Evolutionary conservation across 768 basidiomycete genomes (phyloP).

Genomic region (Leccinum sublutescens): DNA sequence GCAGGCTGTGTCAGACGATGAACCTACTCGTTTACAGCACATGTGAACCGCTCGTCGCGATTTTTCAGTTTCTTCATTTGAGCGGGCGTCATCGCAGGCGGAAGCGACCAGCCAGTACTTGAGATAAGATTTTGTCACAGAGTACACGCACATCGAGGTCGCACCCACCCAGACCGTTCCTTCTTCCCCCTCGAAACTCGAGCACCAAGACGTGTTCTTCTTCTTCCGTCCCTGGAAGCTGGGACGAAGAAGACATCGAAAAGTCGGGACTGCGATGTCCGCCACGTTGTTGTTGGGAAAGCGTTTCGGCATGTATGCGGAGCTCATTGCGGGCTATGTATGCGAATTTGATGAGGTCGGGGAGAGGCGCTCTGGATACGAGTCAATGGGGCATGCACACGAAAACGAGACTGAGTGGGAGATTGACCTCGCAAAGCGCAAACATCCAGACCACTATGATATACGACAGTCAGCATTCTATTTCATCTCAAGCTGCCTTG

Average conservation of each 20-base stretch:
- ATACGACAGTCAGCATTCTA: background rate
- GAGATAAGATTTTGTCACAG: background rate
- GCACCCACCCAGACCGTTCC: constrained; percentile 26
- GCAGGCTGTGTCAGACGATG: background rate
- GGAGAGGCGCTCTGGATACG: constrained; percentile 65
- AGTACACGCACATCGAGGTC: background rate
- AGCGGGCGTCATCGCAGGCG: constrained; percentile 47
- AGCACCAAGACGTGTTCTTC: constrained; percentile 51
- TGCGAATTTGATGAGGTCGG: constrained; percentile 76
- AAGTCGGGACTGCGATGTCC: constrained; percentile 46
- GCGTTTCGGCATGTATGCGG: constrained; percentile 46
- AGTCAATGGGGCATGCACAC: background rate
- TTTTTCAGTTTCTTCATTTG: constrained; percentile 69
- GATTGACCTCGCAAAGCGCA: constrained; percentile 36
- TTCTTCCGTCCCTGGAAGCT: constrained; percentile 26
- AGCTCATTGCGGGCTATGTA: constrained; percentile 69
- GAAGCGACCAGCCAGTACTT: constrained; percentile 22
- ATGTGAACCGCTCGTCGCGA: constrained; percentile 60
- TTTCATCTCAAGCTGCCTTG: background rate
- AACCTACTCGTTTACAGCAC: constrained; percentile 68
- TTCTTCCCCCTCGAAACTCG: constrained; percentile 43
- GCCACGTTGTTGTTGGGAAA: constrained; percentile 17
- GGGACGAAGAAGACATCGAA: constrained; percentile 30
- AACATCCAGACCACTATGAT: constrained; percentile 40
- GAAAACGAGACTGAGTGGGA: background rate